Conservation (phyloP, 1,139 yeast genomes). For the Suhomyces wounanorum region DNA sequence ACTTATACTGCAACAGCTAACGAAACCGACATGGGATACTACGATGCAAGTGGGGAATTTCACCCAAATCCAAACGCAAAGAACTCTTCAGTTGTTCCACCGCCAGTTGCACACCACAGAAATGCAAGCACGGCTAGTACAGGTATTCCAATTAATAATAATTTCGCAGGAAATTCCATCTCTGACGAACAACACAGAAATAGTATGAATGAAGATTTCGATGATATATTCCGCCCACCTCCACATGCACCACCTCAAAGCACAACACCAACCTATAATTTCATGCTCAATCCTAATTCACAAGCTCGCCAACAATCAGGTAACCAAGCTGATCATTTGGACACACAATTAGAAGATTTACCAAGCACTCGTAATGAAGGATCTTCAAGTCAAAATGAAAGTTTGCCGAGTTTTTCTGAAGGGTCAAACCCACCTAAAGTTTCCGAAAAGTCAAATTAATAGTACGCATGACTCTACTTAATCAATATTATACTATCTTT, state of each 20-base stretch:
- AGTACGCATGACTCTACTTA: neutral
- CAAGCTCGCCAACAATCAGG: constrained; percentile 1
- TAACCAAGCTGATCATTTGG: constrained; percentile 10
- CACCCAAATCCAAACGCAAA: constrained; percentile 37
- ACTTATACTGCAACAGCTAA: constrained; percentile 65
- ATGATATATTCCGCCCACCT: constrained; percentile 9
- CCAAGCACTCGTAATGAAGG: constrained; percentile 7
- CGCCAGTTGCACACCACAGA: constrained; percentile 19
- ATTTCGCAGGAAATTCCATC: constrained; percentile 7
- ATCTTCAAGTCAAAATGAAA: constrained; percentile 15
- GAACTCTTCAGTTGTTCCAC: constrained; percentile 17
- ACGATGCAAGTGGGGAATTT: constrained; percentile 67
- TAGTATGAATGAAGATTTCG: constrained; percentile 4
- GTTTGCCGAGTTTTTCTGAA: constrained; percentile 18
- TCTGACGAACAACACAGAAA: constrained; percentile 13
- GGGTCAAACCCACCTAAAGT: constrained; percentile 17
- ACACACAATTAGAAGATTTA: neutral
- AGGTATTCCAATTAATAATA: constrained; percentile 14
- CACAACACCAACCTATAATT: constrained; percentile 11
- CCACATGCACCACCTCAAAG: constrained; percentile 2
- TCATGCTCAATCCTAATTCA: constrained; percentile 5
- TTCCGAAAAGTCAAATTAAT: constrained; percentile 9
- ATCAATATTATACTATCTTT: neutral
- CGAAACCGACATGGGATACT: constrained; percentile 78
- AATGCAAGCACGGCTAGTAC: constrained; percentile 14